Percentiles rank a stretch among this genome's conserved stretches.
Conservation (phyloP, 805 yeast genomes). For the Grigorovia jiainica region DNA sequence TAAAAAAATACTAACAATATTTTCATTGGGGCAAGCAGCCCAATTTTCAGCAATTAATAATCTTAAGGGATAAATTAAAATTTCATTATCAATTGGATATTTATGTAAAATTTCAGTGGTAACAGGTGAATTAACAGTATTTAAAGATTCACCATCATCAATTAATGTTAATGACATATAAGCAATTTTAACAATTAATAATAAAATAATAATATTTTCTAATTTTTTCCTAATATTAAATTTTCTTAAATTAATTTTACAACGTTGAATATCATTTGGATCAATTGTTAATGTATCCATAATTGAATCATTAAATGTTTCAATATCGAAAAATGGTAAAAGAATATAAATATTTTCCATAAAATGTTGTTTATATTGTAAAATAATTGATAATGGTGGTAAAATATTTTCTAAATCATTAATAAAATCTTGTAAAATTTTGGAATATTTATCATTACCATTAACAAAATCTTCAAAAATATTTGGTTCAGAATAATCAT, state of each 20-base stretch:
- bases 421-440: conserved; percentile 14
- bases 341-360: conserved; percentile 20
- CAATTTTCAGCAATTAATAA: conserved; percentile 22
- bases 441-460: conserved; percentile 16
- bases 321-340: conserved; percentile 21
- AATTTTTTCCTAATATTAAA: conserved; percentile 20
- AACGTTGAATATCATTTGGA: conserved; percentile 7
- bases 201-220: conserved; percentile 17
- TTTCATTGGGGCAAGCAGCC: conserved; percentile 26
- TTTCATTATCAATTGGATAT: conserved; percentile 19
- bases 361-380: conserved; percentile 21
- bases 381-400: conserved; percentile 19
- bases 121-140: conserved; percentile 2
- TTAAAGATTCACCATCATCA: conserved; percentile 3
- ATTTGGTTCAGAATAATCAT: conserved; percentile 20
- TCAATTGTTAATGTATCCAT: conserved; percentile 10
- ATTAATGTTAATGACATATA: conserved; percentile 14
- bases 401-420: conserved; percentile 13
- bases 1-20: conserved; percentile 19
- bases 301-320: conserved; percentile 21
- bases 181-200: conserved; percentile 21
- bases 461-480: conserved; percentile 3
- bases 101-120: conserved; percentile 10
- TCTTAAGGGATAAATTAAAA: conserved; percentile 16
- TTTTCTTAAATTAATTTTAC: conserved; percentile 18